Evolutionary conservation across 2,329 filamentous ascomycete species (phyloP).

Genomic region (Diplodia intermedia): DNA sequence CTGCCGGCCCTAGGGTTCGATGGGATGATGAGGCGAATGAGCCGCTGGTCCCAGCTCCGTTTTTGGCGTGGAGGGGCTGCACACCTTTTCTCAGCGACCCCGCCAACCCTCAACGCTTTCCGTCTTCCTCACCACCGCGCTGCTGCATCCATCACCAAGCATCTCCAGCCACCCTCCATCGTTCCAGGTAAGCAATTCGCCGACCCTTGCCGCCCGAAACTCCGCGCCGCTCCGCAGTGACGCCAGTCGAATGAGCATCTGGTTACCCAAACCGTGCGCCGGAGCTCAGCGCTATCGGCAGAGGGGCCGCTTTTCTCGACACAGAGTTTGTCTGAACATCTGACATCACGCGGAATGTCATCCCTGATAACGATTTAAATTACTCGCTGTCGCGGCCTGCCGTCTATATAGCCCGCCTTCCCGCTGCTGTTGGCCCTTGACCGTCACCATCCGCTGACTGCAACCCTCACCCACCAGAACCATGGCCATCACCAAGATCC

Average conservation of each 20-base stretch:
- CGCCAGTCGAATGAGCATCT: conserved; percentile 31
- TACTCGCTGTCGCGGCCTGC: not conserved
- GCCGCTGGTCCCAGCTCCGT: conserved; percentile 23
- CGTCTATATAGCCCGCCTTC: conserved; percentile 18
- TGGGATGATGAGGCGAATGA: conserved; percentile 6
- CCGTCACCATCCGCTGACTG: conserved; percentile 21
- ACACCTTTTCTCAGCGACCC: conserved; percentile 21
- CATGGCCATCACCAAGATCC: conserved; percentile 73
- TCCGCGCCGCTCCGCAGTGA: conserved; percentile 17
- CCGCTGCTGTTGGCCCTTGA: conserved; percentile 8
- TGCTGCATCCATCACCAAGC: conserved; percentile 1
- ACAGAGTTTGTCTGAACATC: conserved; percentile 32
- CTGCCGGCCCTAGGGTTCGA: too few relatives aligned
- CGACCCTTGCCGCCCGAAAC: conserved; percentile 10
- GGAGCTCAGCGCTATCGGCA: conserved; percentile 30
- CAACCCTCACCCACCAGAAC: conserved; percentile 46
- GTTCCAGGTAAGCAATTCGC: conserved; percentile 28
- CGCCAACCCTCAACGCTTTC: conserved; percentile 33
- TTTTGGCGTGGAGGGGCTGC: conserved; percentile 26
- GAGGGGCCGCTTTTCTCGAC: conserved; percentile 32
- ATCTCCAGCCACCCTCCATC: conserved; percentile 3
- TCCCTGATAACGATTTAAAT: conserved; percentile 31
- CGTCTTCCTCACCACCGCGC: conserved; percentile 16
- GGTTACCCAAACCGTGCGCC: conserved; percentile 32
- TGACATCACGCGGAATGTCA: conserved; percentile 32